Percentiles rank a stretch among this genome's conserved stretches.
Evolutionary conservation across 192 early-diverging fungal genomes (phyloP).

Genomic region (Gigaspora rosea): DNA sequence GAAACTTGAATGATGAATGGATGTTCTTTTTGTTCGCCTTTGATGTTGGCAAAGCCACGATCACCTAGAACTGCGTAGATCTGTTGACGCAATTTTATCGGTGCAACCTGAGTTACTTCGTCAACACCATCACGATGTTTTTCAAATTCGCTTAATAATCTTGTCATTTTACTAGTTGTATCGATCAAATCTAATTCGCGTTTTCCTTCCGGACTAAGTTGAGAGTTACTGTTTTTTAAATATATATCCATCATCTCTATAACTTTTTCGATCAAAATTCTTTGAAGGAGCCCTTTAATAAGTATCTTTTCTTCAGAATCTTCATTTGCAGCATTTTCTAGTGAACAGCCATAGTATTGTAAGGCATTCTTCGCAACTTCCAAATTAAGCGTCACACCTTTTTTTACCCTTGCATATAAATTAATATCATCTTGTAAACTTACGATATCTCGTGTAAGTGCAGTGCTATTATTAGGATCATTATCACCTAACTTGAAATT

Average conservation of each 20-base stretch:
- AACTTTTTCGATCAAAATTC: background rate
- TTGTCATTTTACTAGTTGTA: background rate
- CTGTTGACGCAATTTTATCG: slow-evolving; percentile 18
- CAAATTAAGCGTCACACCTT: background rate
- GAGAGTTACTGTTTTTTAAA: background rate
- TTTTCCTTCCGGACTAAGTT: background rate
- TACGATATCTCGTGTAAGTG: background rate
- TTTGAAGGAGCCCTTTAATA: background rate
- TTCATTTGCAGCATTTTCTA: background rate
- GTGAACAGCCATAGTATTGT: background rate
- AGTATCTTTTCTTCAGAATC: slow-evolving; percentile 1
- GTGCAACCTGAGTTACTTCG: background rate
- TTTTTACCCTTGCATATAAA: background rate
- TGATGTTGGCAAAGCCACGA: background rate
- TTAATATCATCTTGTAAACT: slow-evolving; percentile 1
- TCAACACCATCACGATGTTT: background rate
- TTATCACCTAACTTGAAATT: slow-evolving; percentile 3
- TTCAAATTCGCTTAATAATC: background rate
- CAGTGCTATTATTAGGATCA: slow-evolving; percentile 13
- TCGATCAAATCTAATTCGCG: background rate
- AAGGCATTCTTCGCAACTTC: background rate
- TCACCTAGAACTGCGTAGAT: slow-evolving; percentile 7
- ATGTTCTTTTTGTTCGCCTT: background rate
- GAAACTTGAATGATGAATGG: background rate
- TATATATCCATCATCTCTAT: background rate